A percentile compares a stretch with the other conserved stretches of the same genome.
These are phyloP conservation scores for Microbotryum lychnidis-dioicae DNA, from an alignment of 1,284 basidiomycete genomes.

Conservation along the genomic window DNA sequence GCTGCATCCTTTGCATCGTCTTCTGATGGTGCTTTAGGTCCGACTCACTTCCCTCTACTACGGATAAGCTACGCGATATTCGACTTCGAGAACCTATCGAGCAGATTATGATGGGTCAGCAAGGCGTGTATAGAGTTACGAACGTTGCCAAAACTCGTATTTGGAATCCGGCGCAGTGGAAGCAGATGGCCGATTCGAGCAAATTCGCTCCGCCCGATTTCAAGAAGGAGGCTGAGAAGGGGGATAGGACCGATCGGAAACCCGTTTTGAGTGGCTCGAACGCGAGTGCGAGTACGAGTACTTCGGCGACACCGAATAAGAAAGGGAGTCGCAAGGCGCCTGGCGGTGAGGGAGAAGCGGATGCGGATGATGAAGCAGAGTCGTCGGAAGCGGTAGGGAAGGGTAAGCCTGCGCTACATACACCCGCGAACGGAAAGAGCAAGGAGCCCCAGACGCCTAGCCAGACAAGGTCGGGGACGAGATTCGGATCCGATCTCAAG, in stretches of 20 bases:
- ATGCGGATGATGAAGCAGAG: conserved; percentile 45
- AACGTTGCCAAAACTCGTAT: conserved; percentile 80
- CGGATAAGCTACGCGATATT: conserved; percentile 56
- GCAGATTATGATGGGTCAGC: conserved; percentile 77
- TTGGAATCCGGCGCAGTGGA: conserved; percentile 37
- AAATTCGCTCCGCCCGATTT: conserved; percentile 31
- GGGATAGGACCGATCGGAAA: conserved; percentile 21
- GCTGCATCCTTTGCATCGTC: no score
- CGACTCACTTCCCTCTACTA: conserved; percentile 59
- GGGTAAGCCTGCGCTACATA: neutral
- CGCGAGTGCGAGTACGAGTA: neutral
- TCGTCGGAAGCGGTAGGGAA: conserved; percentile 6
- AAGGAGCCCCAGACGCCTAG: neutral
- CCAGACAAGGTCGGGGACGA: neutral
- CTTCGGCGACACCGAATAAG: conserved; percentile 37
- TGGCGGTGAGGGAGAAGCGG: conserved; percentile 38
- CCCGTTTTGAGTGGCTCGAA: neutral
- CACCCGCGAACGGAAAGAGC: neutral
- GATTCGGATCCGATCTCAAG: neutral
- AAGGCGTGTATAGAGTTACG: conserved; percentile 79
- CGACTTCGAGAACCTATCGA: conserved; percentile 77
- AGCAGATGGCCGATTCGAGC: conserved; percentile 20
- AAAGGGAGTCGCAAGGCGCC: conserved; percentile 10
- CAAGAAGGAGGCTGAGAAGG: conserved; percentile 13
- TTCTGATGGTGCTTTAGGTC: conserved; percentile 47